Percentiles rank a stretch among this genome's conserved stretches.
phyloP scores from a whole-genome alignment of 345 rosid genomes.

The Populus simonii region DNA sequence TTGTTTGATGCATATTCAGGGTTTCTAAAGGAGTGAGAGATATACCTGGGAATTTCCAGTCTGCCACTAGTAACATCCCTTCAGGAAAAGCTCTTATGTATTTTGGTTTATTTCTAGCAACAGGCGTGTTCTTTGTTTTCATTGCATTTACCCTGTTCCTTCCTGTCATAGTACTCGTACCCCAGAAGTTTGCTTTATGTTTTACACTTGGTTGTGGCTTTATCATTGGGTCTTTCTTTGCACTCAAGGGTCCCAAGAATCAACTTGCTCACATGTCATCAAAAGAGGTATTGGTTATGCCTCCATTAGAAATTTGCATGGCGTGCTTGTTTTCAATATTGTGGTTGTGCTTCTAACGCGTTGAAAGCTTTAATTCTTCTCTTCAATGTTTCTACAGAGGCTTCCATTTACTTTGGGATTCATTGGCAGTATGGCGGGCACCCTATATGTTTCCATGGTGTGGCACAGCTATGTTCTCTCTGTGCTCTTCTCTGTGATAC shows the following conservation, averaged over 20 bases:
- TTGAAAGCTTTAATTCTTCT: background rate
- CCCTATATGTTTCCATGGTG: constrained; percentile 88
- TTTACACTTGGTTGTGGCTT: constrained; percentile 86
- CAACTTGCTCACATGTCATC: constrained; percentile 84
- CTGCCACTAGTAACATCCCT: constrained; percentile 84
- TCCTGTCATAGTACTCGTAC: constrained; percentile 85
- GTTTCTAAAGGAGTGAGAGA: constrained; percentile 93
- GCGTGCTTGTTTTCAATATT: background rate
- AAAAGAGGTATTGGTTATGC: constrained; percentile 53
- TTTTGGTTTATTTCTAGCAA: constrained; percentile 73
- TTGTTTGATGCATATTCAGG: constrained; percentile 31
- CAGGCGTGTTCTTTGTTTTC: constrained; percentile 81
- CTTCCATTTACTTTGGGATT: constrained; percentile 85
- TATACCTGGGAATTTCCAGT: constrained; percentile 71
- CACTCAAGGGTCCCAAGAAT: constrained; percentile 78
- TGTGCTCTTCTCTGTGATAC: constrained; percentile 81
- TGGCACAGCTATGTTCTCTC: constrained; percentile 95
- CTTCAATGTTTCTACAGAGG: constrained; percentile 52
- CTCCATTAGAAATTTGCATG: background rate
- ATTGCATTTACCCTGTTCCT: constrained; percentile 88
- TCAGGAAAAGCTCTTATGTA: constrained; percentile 89
- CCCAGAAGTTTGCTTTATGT: constrained; percentile 93
- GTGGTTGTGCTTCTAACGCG: background rate
- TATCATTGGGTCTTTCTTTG: constrained; percentile 81
- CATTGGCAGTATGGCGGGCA: constrained; percentile 83